A percentile compares a stretch with the other conserved stretches of the same genome.
These are phyloP conservation scores for Trichosporon asahii DNA, from an alignment of 1,284 basidiomycete species.

Conservation along the genomic window DNA sequence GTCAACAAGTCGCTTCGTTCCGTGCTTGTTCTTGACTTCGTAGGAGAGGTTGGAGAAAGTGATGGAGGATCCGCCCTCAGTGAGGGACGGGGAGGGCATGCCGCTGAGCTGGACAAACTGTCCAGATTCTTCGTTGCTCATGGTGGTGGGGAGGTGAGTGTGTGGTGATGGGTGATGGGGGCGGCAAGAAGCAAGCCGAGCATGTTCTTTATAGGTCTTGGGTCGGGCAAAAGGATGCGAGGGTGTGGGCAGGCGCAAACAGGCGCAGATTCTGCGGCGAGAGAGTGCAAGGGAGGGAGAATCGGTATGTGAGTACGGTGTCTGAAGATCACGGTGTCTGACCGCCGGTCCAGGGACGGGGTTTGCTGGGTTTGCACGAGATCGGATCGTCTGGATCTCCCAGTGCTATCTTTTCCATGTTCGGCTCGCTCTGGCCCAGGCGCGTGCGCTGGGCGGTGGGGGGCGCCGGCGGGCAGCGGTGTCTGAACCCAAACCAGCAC, in stretches of 20 bases:
- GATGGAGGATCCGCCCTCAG: background rate
- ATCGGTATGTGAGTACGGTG: background rate
- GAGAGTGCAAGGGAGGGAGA: background rate
- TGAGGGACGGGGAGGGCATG: background rate
- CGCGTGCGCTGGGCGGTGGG: background rate
- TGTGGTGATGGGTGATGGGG: background rate
- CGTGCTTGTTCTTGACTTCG: constrained; percentile 25
- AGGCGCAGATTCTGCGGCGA: background rate
- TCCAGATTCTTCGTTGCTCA: background rate
- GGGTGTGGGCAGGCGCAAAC: background rate
- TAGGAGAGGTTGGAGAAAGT: constrained; percentile 20
- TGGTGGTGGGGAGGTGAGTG: background rate
- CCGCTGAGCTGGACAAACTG: constrained; percentile 1
- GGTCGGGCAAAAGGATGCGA: background rate
- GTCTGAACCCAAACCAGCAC: background rate
- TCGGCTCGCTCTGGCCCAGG: background rate
- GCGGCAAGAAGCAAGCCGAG: background rate
- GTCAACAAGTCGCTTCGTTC: constrained; percentile 16
- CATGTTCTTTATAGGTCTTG: background rate
- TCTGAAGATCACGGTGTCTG: constrained; percentile 1
- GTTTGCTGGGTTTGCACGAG: background rate
- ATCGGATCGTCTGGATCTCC: background rate
- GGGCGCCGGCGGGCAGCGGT: background rate
- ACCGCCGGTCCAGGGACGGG: background rate
- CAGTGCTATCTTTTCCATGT: background rate